Evolutionary conservation across 179 eudicot species (phyloP).

Genomic region (Camellia oleifera): DNA sequence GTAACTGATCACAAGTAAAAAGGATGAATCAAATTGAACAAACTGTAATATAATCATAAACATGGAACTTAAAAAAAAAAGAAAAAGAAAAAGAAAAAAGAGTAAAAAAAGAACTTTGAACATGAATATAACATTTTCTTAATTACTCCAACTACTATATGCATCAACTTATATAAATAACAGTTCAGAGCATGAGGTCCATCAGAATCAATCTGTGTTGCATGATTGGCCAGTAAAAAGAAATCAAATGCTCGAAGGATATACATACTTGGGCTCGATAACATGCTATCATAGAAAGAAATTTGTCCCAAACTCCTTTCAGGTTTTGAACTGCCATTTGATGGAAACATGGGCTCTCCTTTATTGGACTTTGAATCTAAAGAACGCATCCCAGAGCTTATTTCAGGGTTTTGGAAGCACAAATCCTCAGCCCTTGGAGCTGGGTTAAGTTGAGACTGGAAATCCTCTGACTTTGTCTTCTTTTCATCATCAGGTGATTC

Average conservation of each 20-base stretch:
- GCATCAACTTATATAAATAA: not conserved
- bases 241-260: conserved; percentile 2
- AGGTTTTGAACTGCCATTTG: conserved; percentile 42
- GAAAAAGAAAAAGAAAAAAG: not conserved
- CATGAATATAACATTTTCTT: not conserved
- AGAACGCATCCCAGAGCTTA: conserved; percentile 56
- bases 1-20: not conserved
- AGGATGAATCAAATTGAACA: not conserved
- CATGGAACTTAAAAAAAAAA: no score
- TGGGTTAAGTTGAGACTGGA: conserved; percentile 45
- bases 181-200: not conserved
- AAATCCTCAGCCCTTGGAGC: conserved; percentile 46
- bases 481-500: conserved; percentile 74
- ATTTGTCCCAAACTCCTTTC: conserved; percentile 57
- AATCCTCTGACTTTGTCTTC: conserved; percentile 63
- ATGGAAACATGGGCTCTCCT: conserved; percentile 41
- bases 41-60: not conserved
- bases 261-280: conserved; percentile 70
- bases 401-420: conserved; percentile 62
- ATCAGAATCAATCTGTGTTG: not conserved
- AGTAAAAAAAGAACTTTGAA: not conserved
- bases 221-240: not conserved
- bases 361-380: conserved; percentile 45
- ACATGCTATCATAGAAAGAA: conserved; percentile 64
- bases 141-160: not conserved